Conservation (phyloP, 305 asterid genomes). For the Fraxinus floribunda region DNA sequence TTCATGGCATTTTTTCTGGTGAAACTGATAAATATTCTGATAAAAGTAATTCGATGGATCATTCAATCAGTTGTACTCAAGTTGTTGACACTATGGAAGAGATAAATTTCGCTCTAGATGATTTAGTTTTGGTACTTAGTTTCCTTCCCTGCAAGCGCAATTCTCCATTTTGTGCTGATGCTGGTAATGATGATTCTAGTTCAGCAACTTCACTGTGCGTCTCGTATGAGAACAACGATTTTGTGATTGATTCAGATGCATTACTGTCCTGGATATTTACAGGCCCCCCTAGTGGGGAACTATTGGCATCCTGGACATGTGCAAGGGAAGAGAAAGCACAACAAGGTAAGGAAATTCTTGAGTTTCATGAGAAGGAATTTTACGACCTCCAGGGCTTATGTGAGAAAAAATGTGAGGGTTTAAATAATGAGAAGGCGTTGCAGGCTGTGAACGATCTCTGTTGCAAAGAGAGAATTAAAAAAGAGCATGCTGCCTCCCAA, state of each 20-base stretch:
- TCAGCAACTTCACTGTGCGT: constrained; percentile 34
- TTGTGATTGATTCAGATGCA: constrained; percentile 62
- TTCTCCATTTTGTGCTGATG: constrained; percentile 2
- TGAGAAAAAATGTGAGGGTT: constrained; percentile 76
- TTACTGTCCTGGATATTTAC: constrained; percentile 79
- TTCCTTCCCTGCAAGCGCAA: constrained; percentile 51
- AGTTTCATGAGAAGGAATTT: constrained; percentile 76
- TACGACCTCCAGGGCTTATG: constrained; percentile 68
- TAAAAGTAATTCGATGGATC: background rate
- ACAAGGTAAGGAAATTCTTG: constrained; percentile 67
- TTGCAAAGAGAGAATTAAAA: constrained; percentile 71
- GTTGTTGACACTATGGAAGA: constrained; percentile 56
- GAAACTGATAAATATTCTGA: background rate
- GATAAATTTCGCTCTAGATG: constrained; percentile 61
- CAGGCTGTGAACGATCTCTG: constrained; percentile 77
- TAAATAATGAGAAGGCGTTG: constrained; percentile 77
- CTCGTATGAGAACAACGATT: constrained; percentile 39
- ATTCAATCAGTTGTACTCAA: constrained; percentile 32
- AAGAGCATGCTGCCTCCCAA: constrained; percentile 47
- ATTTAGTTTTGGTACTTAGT: constrained; percentile 53
- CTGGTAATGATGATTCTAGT: constrained; percentile 30
- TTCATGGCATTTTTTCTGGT: background rate
- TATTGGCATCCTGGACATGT: constrained; percentile 59
- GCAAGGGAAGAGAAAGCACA: constrained; percentile 65
- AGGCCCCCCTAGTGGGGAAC: constrained; percentile 72